Percentiles rank a stretch among this genome's conserved stretches.
Conservation (phyloP, 176 grass and related monocot species). For the Juncus effusus region DNA sequence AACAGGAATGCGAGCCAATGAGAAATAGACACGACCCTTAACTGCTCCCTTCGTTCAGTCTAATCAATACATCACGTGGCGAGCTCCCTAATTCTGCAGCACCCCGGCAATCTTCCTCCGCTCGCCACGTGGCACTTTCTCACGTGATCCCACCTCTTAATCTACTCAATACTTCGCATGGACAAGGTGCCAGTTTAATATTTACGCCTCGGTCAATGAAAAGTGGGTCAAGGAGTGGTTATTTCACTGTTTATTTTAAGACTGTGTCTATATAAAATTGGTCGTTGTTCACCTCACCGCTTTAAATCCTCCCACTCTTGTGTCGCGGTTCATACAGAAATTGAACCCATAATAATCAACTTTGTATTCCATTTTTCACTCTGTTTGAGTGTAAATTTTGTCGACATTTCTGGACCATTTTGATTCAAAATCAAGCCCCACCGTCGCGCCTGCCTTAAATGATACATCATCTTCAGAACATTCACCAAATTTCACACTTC, state of each 20-base stretch:
- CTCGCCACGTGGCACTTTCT: slow-evolving; percentile 7
- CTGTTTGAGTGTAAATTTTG: too few relatives aligned
- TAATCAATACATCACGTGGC: slow-evolving; percentile 32
- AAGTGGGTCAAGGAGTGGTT: too few relatives aligned
- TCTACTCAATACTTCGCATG: background rate
- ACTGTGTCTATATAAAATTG: background rate
- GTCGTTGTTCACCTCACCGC: background rate
- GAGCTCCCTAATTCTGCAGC: slow-evolving; percentile 22
- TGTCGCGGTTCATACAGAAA: slow-evolving; percentile 16
- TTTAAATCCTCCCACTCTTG: slow-evolving; percentile 3
- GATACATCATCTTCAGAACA: too few relatives aligned
- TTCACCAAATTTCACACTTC: too few relatives aligned
- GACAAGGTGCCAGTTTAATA: background rate
- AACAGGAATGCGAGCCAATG: background rate
- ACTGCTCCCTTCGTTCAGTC: slow-evolving; percentile 20
- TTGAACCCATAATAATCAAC: too few relatives aligned
- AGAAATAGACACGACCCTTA: slow-evolving; percentile 2
- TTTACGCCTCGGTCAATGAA: too few relatives aligned
- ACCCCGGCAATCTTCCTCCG: slow-evolving; percentile 10
- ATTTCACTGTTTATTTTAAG: too few relatives aligned
- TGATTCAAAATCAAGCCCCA: too few relatives aligned
- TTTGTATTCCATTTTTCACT: too few relatives aligned
- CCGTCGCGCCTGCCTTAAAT: too few relatives aligned
- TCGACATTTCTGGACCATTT: slow-evolving; percentile 15
- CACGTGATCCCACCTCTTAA: slow-evolving; percentile 18